These are phyloP conservation scores for Tremella yokohamensis DNA, from an alignment of 768 basidiomycete genomes.

Conservation along the genomic window DNA sequence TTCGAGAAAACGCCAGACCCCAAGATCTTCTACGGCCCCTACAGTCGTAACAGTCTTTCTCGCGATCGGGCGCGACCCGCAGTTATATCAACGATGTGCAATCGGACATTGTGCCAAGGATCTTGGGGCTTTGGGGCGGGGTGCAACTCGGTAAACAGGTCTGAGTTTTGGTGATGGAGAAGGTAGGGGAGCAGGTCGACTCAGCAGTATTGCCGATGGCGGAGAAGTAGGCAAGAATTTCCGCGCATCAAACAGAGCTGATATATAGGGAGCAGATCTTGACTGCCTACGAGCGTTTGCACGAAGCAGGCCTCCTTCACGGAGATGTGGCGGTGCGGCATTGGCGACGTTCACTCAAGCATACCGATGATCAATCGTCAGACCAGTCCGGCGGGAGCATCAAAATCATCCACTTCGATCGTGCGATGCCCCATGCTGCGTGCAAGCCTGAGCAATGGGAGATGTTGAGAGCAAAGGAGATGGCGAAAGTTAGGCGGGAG, in stretches of 20 bases:
- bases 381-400: neutral
- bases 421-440: neutral
- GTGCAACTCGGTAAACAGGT: conserved; percentile 1
- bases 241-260: neutral
- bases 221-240: too few species aligned
- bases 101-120: neutral
- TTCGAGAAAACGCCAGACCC: too few species aligned
- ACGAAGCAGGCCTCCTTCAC: neutral
- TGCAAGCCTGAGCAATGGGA: too few species aligned
- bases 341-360: neutral
- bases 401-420: neutral
- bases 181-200: neutral
- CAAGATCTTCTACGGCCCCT: too few species aligned
- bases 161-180: neutral
- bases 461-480: too few species aligned
- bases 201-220: too few species aligned
- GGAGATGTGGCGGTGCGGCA: neutral
- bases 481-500: too few species aligned
- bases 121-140: neutral
- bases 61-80: too few species aligned
- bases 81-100: neutral
- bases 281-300: neutral
- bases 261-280: conserved; percentile 1
- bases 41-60: too few species aligned
- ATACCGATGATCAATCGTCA: too few species aligned